A percentile compares a stretch with the other conserved stretches of the same genome.
These are phyloP conservation scores for Toxoplasma gondii DNA, from an alignment of 169 alveolate species.

Conservation along the genomic window DNA sequence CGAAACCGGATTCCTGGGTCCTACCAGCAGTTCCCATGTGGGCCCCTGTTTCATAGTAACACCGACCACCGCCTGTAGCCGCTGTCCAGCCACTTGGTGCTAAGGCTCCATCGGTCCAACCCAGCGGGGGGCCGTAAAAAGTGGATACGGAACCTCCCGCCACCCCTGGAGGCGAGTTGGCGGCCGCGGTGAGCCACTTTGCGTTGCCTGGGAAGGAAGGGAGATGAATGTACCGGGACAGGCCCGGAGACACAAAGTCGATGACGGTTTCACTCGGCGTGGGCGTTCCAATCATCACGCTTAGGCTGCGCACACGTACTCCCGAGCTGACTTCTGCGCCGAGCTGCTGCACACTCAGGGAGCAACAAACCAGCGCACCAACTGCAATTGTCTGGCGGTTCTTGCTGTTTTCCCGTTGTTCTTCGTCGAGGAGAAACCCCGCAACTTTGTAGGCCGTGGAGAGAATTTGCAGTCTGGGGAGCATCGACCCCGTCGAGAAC, in stretches of 20 bases:
- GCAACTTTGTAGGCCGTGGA: slow-evolving; percentile 13
- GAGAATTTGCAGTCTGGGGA: slow-evolving; percentile 35
- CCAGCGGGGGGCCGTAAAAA: background rate
- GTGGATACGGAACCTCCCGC: background rate
- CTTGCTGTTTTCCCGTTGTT: background rate
- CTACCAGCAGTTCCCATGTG: no score
- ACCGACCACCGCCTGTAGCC: no score
- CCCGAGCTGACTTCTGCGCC: slow-evolving; percentile 15
- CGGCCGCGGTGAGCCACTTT: background rate
- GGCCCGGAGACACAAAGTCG: slow-evolving; percentile 7
- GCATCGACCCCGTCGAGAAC: slow-evolving; percentile 1
- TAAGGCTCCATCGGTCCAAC: background rate
- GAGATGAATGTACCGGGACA: slow-evolving; percentile 17
- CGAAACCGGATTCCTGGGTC: background rate
- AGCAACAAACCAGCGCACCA: slow-evolving; percentile 15
- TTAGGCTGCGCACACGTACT: background rate
- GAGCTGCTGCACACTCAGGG: background rate
- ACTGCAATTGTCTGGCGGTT: slow-evolving; percentile 21
- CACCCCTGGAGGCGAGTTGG: background rate
- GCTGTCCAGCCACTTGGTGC: background rate
- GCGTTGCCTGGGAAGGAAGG: background rate
- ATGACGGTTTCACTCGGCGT: slow-evolving; percentile 25
- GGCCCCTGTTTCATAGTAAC: no score
- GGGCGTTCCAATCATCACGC: slow-evolving; percentile 30
- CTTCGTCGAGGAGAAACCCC: slow-evolving; percentile 22